phyloP scores from a whole-genome alignment of 169 alveolate genomes.

The Miamiensis avidus region DNA sequence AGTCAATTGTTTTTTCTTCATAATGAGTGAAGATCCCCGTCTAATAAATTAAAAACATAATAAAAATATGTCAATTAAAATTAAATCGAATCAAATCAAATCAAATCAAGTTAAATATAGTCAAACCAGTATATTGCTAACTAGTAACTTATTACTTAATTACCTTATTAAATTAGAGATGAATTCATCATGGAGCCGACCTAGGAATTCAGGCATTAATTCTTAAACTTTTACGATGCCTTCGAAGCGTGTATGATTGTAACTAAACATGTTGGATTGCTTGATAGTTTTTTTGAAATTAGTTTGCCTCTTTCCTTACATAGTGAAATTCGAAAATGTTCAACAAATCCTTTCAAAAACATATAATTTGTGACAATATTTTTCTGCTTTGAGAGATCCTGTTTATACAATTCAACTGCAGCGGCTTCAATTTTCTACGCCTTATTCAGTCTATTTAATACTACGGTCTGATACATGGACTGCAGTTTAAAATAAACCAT shows the following conservation, averaged over 20 bases:
- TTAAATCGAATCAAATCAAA: neutral
- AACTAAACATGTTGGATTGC: neutral
- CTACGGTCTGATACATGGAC: neutral
- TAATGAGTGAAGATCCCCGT: neutral
- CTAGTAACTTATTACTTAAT: too few relatives aligned
- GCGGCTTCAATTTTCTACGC: neutral
- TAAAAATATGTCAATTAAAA: too few relatives aligned
- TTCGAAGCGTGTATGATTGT: neutral
- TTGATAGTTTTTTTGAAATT: neutral
- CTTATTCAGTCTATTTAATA: neutral
- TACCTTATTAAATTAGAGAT: neutral
- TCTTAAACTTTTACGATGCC: neutral
- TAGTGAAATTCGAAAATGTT: neutral
- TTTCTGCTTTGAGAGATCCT: neutral
- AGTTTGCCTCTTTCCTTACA: conserved; percentile 9
- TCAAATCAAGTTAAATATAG: neutral
- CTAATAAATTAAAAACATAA: neutral
- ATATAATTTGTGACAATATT: neutral
- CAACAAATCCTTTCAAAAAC: neutral
- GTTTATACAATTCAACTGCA: neutral
- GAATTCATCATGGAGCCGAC: neutral
- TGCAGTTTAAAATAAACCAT: neutral
- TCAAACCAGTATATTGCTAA: too few relatives aligned
- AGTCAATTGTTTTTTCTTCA: neutral
- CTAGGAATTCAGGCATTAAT: conserved; percentile 7